A percentile compares a stretch with the other conserved stretches of the same genome.
Conservation (phyloP, 331 rosid genomes). For the Malus hybrid region DNA sequence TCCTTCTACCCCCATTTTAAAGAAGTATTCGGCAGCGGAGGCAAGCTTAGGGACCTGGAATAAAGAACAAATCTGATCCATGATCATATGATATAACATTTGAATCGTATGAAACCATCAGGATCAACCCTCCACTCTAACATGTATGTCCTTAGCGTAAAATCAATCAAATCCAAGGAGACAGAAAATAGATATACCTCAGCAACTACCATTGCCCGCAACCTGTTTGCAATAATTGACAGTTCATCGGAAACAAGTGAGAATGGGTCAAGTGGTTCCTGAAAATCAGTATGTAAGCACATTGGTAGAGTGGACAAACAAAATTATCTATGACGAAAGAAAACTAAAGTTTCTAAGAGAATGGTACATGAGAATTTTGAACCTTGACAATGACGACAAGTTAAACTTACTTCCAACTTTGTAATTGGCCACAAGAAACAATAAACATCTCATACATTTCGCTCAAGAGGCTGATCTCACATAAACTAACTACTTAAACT, state of each 20-base stretch:
- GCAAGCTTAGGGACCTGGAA: constrained; percentile 94
- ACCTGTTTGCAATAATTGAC: constrained; percentile 62
- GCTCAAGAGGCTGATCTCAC: neutral
- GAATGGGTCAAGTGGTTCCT: constrained; percentile 90
- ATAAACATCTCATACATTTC: neutral
- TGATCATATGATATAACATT: neutral
- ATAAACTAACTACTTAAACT: neutral
- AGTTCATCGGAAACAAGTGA: constrained; percentile 87
- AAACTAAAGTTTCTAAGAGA: neutral
- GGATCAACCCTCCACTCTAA: neutral
- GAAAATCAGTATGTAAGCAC: constrained; percentile 22
- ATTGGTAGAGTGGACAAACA: constrained; percentile 5
- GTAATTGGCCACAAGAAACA: neutral
- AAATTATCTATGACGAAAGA: neutral
- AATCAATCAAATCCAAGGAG: neutral
- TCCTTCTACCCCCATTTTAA: constrained; percentile 97
- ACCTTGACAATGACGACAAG: neutral
- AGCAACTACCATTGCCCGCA: constrained; percentile 74
- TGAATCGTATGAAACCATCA: neutral
- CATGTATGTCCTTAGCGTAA: neutral
- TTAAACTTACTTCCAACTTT: neutral
- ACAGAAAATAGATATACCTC: constrained; percentile 51
- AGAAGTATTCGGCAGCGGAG: constrained; percentile 90
- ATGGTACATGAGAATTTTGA: neutral
- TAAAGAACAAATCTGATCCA: constrained; percentile 6